These are phyloP conservation scores for Alternaria conjuncta DNA, from an alignment of 2,329 filamentous ascomycete species.

Conservation along the genomic window DNA sequence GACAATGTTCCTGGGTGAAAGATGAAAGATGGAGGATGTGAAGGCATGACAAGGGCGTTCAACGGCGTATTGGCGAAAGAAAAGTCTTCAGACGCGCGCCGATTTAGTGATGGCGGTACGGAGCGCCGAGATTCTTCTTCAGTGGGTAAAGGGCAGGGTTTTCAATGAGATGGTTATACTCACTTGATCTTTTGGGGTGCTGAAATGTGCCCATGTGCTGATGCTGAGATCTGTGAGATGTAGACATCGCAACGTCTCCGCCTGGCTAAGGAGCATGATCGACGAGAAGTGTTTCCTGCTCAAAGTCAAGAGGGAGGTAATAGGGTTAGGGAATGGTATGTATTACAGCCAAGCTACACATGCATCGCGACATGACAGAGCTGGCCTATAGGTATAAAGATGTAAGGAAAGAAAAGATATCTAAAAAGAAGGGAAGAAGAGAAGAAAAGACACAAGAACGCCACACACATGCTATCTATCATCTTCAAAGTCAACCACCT, in stretches of 20 bases:
- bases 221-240: not conserved
- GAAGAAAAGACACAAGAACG: not conserved
- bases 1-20: not conserved
- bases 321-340: not conserved
- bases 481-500: not conserved
- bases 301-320: not conserved
- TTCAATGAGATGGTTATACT: not conserved
- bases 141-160: not conserved
- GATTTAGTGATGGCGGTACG: not conserved
- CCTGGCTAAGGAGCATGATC: not conserved
- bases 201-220: not conserved
- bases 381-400: not conserved
- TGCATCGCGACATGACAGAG: not conserved
- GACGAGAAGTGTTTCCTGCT: not conserved
- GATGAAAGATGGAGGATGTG: not conserved
- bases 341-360: not conserved
- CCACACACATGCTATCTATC: not conserved
- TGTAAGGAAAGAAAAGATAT: not conserved
- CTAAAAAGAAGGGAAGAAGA: not conserved
- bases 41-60: slow-evolving; percentile 4
- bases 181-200: not conserved
- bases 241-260: not conserved
- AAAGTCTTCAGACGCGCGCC: not conserved
- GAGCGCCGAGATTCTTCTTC: not conserved
- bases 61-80: slow-evolving; percentile 10